Base-by-base conservation (phyloP, 2,329 filamentous ascomycete species). In the Exserohilum rostratum region DNA sequence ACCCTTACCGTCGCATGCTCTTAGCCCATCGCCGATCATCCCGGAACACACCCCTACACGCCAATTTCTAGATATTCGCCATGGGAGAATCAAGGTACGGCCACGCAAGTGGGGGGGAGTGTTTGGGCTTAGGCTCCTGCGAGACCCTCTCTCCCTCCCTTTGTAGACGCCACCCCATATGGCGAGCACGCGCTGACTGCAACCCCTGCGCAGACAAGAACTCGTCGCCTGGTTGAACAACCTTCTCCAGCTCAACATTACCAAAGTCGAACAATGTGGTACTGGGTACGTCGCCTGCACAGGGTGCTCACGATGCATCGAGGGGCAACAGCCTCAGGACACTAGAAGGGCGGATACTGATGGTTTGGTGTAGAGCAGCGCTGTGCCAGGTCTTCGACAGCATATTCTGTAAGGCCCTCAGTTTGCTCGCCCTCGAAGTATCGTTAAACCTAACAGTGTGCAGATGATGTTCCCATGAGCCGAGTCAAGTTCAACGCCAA, bases 401-500 rank as follows among this genome's bases (percentile, higher is more conserved):
- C 78, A 97, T 99, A 82, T 98, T 92, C 82, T 87, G 85, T 87
- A 76, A 75, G 83, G 77, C 18, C 12, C 30, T 2, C 27, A 33
- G 12, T 11, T 3, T 17, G 6, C 29, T 17, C 27, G 20, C 17
- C 22, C 10, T 10, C 5, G 10, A 20, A 35, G 38, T 27, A 13
- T 22, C 46, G 31, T 52, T 47, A 44, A 39, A 35, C 17, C 22
- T 50, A 50, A 58, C 55, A 55, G 47, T 30, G 50, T 38, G 46
- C 60, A 87, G 85, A 87, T 80, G 95, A 99, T 77, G 84, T 98
- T 30, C 92, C 93, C 65, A 98, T 99, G 95, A 83, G 87, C 63
- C 87, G 91, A 67, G 93, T 99, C 80, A 97, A 96, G 81, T 99
- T 99, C 85, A 96, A 97, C 75, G 93, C 93, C 72, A 97, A 93